Evolutionary conservation across 2,329 filamentous ascomycete genomes (phyloP).

Genomic region (Pleoardoris graminearum): DNA sequence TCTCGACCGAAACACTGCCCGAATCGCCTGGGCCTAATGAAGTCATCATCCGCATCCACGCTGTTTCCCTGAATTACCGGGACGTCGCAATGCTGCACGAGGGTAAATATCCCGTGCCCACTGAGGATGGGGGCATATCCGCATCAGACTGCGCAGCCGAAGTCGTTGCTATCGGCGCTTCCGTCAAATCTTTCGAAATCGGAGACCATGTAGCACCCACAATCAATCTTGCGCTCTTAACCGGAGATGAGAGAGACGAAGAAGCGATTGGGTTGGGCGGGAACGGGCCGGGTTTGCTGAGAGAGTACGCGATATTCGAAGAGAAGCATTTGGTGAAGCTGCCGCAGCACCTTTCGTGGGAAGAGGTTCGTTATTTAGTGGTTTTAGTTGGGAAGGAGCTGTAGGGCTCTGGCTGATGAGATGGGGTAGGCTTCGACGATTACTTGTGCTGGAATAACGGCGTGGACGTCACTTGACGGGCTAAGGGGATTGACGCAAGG

Average conservation of each 20-base stretch:
- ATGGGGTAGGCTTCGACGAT: slow-evolving; percentile 30
- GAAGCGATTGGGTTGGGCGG: slow-evolving; percentile 9
- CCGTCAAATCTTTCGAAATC: slow-evolving; percentile 19
- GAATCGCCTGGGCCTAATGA: slow-evolving; percentile 16
- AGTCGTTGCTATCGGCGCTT: slow-evolving; percentile 24
- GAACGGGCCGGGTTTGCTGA: slow-evolving; percentile 23
- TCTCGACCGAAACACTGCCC: slow-evolving; percentile 20
- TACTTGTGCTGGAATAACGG: slow-evolving; percentile 27
- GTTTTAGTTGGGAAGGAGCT: too few relatives aligned
- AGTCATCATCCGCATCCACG: slow-evolving; percentile 31
- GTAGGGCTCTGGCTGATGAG: too few relatives aligned
- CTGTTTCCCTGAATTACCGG: slow-evolving; percentile 35
- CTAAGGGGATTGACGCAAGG: slow-evolving; percentile 14
- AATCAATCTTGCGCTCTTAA: slow-evolving; percentile 12
- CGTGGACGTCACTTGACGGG: slow-evolving; percentile 27
- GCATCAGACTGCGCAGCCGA: slow-evolving; percentile 32
- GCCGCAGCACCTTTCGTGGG: slow-evolving; percentile 29
- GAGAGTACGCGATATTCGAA: slow-evolving; percentile 30
- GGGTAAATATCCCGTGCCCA: slow-evolving; percentile 2
- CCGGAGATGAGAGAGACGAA: slow-evolving; percentile 17
- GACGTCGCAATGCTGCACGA: slow-evolving; percentile 31
- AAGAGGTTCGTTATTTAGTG: slow-evolving; percentile 31
- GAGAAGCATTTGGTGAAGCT: slow-evolving; percentile 30
- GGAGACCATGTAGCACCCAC: slow-evolving; percentile 33
- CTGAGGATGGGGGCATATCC: slow-evolving; percentile 19